Evolutionary conservation across 2,329 filamentous ascomycete genomes (phyloP), one percentile per base, ranked within the genome.

Genomic region (Aspergillus uvarum): DNA sequence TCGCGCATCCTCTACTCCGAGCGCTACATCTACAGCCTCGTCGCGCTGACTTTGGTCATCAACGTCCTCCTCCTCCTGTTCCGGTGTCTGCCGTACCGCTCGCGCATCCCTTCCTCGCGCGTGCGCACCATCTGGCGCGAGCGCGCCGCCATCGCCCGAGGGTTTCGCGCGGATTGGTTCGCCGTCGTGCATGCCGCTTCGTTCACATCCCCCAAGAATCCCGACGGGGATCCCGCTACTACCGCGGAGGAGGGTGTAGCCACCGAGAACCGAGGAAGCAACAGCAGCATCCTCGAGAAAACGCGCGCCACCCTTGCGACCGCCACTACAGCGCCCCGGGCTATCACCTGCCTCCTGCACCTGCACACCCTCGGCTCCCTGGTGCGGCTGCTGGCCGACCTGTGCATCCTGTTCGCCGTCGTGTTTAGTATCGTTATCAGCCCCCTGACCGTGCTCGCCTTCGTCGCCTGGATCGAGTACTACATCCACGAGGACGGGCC

Each of bases 391-490:
- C 4, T 61, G 1, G 32, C 61, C 1, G 70, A 71, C 5, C 31
- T 61, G 0, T 21, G 50, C 0, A 65, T 70, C 5, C 61, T 72
- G 0, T 58, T 65, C 4, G 65, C 67, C 0, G 51, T 71, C 0
- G 1, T 68, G 0, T 67, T 73, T 12, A 73, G 70, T 51, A 71
- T 74, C 58, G 63, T 74, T 8, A 56, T 71, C 31, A 73, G 70
- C 12, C 72, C 71, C 0, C 53, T 74, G 0, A 73, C 70, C 0
- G 66, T 68, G 1, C 63, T 74, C 7, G 72, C 70, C 0, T 74
- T 74, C 51, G 67, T 74, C 1, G 59, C 62, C 7, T 74, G 71
- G 70, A 70, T 71, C n/a, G 72, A 74, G 53, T 70, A 64, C 54
- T 72, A 67, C 57, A 73, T 74, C 8, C 54, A 64, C 31, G 63